A percentile compares a stretch with the other conserved stretches of the same genome.
phyloP scores from a whole-genome alignment of 306 rosid species.

The Lupinus albus region DNA sequence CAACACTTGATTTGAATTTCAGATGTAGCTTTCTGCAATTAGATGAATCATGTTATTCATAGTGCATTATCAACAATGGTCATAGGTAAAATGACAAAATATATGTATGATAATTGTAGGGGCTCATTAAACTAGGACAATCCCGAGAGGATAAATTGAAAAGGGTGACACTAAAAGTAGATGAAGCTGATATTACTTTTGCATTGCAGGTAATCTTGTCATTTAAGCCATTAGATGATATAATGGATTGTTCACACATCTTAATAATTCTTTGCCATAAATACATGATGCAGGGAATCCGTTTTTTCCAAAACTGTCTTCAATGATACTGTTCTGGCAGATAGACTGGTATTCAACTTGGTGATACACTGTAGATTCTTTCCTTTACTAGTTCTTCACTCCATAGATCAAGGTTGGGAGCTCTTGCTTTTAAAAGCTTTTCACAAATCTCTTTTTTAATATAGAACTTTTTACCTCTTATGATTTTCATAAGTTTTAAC shows the following conservation, averaged over 20 bases:
- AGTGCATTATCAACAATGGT: slow-evolving; percentile 3
- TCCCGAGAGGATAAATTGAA: slow-evolving; percentile 71
- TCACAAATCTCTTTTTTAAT: neutral
- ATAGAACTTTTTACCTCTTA: neutral
- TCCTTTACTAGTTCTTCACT: slow-evolving; percentile 3
- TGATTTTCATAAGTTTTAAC: neutral
- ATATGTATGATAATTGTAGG: slow-evolving; percentile 52
- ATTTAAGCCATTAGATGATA: neutral
- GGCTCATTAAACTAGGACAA: slow-evolving; percentile 79
- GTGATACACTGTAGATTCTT: slow-evolving; percentile 24
- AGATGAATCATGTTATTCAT: neutral
- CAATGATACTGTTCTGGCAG: slow-evolving; percentile 41
- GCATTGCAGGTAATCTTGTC: slow-evolving; percentile 69
- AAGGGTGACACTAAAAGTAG: slow-evolving; percentile 67
- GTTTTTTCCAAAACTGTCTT: slow-evolving; percentile 79
- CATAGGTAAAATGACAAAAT: slow-evolving; percentile 20
- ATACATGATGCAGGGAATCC: slow-evolving; percentile 70
- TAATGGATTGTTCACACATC: neutral
- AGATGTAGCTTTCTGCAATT: slow-evolving; percentile 7
- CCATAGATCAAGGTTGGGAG: slow-evolving; percentile 35
- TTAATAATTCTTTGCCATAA: slow-evolving; percentile 8
- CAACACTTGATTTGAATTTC: slow-evolving; percentile 2
- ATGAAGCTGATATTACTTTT: slow-evolving; percentile 73
- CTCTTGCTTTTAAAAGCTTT: neutral
- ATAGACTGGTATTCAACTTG: slow-evolving; percentile 25